Conservation (phyloP, 164 flowering plant genomes). For the Tinospora cordifolia region DNA sequence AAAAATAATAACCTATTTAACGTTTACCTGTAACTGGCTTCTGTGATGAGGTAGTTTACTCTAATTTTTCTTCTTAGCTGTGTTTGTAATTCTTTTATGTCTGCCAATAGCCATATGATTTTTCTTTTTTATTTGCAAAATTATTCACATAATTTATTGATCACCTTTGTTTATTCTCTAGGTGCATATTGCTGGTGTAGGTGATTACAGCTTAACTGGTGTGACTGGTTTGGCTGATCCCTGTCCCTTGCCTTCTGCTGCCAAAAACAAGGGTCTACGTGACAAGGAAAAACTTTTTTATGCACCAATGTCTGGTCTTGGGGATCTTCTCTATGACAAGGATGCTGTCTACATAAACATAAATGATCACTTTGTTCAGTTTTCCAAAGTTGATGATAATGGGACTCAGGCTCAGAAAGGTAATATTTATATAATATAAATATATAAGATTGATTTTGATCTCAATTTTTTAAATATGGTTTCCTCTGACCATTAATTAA, state of each 20-base stretch:
- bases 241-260: slow-evolving; percentile 92
- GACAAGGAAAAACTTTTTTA: slow-evolving; percentile 90
- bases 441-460: neutral
- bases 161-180: slow-evolving; percentile 20
- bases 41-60: too few species aligned
- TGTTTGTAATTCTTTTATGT: neutral
- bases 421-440: too few species aligned
- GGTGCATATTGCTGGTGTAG: slow-evolving; percentile 98
- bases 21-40: neutral
- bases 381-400: slow-evolving; percentile 55
- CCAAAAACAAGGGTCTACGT: slow-evolving; percentile 91
- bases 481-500: neutral
- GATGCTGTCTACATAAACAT: slow-evolving; percentile 95
- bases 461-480: neutral
- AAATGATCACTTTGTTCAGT: slow-evolving; percentile 81
- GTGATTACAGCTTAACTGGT: slow-evolving; percentile 68
- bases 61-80: neutral
- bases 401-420: slow-evolving; percentile 38
- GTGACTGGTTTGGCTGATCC: slow-evolving; percentile 75
- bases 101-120: slow-evolving; percentile 1
- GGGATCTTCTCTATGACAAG: slow-evolving; percentile 92
- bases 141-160: neutral
- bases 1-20: too few species aligned
- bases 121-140: slow-evolving; percentile 1
- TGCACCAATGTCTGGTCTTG: slow-evolving; percentile 97